Base-by-base conservation (phyloP, 73 alveolate species). In the Urostyla sp. region DNA sequence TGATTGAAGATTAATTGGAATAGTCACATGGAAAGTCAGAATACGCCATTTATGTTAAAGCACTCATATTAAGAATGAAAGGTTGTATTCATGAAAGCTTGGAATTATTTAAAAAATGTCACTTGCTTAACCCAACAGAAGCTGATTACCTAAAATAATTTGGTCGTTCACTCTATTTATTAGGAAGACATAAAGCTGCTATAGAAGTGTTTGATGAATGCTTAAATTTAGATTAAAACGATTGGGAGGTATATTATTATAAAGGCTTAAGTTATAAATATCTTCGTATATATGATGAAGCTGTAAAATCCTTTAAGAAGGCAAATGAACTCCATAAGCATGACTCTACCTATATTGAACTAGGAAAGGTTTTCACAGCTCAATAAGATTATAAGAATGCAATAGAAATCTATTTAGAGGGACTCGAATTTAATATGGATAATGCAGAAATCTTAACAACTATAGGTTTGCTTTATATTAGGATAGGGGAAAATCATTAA, bases 231-330 rank as follows among this genome's bases (percentile, higher is more conserved):
- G 87, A 90, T 45, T 87, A 88, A 32, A 95, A 95, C 23, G 99
- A 96, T 75, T 96, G 99, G 98, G 99, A 95, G 77, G 95, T 94
- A 46, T 93, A 91, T 83, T 91, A 78, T 82, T 92, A 88, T 92
- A 95, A 87, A 36, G 98, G 98, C 10, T 76, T 95, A 52, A 76
- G 97, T 83, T 92, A 84, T 85, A 61, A 82, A 49, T 84, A 90
- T 75, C 61, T 88, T 45, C 84, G 92, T 58, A 87, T 80, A 40
- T 87, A 91, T 72, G 95, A 93, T 77, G 80, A 90, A 63, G 96
- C 99, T 1, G 84, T 80, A 28, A 84, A 57, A 32, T 79, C 54
- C 59, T 80, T 90, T 49, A 59, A 87, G 80, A 59, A 80, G 69
- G 98, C 99, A 1, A 89, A 91, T 57, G 85, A 77, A 46, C 61